Evolutionary conservation across 495 filamentous ascomycete genomes (phyloP).

Genomic region (Aspergillus asperescens): DNA sequence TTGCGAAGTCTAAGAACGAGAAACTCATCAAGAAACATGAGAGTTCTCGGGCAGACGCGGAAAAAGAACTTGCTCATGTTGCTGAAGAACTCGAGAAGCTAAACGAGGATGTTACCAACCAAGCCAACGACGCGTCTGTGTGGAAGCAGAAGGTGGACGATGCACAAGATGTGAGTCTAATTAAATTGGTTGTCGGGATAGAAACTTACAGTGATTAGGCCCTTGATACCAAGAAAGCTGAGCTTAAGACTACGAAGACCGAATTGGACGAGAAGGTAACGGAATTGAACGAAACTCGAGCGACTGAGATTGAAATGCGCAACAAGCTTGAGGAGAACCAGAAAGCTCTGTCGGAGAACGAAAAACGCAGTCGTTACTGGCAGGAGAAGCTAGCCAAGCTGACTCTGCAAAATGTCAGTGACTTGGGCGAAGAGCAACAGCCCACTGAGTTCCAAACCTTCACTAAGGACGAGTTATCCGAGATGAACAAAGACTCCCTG

Average conservation of each 20-base stretch:
- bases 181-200: background rate
- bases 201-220: constrained; percentile 34
- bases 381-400: constrained; percentile 78
- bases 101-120: constrained; percentile 68
- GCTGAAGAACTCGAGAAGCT: constrained; percentile 67
- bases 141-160: constrained; percentile 74
- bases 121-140: constrained; percentile 66
- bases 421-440: constrained; percentile 54
- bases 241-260: constrained; percentile 70
- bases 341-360: constrained; percentile 79
- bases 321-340: constrained; percentile 94
- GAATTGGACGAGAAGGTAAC: constrained; percentile 82
- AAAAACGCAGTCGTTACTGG: constrained; percentile 80
- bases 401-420: constrained; percentile 69
- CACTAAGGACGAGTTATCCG: constrained; percentile 85
- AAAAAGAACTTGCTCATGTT: constrained; percentile 68
- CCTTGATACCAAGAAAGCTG: constrained; percentile 71
- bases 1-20: constrained; percentile 81
- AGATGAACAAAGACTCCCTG: constrained; percentile 81
- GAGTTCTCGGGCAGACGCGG: constrained; percentile 68
- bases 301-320: constrained; percentile 93
- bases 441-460: constrained; percentile 65
- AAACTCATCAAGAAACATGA: constrained; percentile 85
- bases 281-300: constrained; percentile 84
- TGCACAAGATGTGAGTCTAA: constrained; percentile 58